Percentiles rank a stretch among this genome's conserved stretches.
Conservation (phyloP, 805 yeast genomes). For the Metschnikowia rubicola region DNA sequence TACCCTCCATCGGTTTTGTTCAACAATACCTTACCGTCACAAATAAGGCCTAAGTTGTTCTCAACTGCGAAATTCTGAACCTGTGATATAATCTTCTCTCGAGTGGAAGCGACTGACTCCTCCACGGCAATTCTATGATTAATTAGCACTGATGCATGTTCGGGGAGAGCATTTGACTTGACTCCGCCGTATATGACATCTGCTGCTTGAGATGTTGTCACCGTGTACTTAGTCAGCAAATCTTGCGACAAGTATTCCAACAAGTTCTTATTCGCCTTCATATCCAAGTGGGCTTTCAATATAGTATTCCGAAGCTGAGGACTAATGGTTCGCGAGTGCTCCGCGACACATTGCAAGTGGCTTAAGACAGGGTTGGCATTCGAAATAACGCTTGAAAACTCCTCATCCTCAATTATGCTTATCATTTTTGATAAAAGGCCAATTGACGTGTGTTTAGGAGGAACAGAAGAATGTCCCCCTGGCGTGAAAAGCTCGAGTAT, state of each 20-base stretch:
- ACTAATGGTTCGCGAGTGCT: constrained; percentile 36
- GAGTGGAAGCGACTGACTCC: constrained; percentile 21
- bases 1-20: constrained; percentile 26
- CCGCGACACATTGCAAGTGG: constrained; percentile 46
- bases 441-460: constrained; percentile 47
- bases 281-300: constrained; percentile 34
- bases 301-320: constrained; percentile 33
- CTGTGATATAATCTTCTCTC: constrained; percentile 30
- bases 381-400: constrained; percentile 36
- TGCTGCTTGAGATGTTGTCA: constrained; percentile 47
- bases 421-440: constrained; percentile 45
- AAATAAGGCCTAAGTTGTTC: constrained; percentile 35
- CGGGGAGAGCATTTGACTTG: constrained; percentile 51
- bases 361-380: constrained; percentile 43
- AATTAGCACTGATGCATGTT: constrained; percentile 40
- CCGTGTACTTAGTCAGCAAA: constrained; percentile 29
- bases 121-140: constrained; percentile 49
- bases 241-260: constrained; percentile 30
- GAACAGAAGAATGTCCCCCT: constrained; percentile 52
- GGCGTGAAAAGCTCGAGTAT: constrained; percentile 40
- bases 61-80: constrained; percentile 31
- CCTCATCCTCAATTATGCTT: constrained; percentile 34
- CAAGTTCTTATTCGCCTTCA: constrained; percentile 35
- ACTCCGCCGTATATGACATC: constrained; percentile 48
- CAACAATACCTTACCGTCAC: constrained; percentile 23